These are phyloP conservation scores for Saturnispora silvae DNA, from an alignment of 805 yeast species.

Conservation along the genomic window DNA sequence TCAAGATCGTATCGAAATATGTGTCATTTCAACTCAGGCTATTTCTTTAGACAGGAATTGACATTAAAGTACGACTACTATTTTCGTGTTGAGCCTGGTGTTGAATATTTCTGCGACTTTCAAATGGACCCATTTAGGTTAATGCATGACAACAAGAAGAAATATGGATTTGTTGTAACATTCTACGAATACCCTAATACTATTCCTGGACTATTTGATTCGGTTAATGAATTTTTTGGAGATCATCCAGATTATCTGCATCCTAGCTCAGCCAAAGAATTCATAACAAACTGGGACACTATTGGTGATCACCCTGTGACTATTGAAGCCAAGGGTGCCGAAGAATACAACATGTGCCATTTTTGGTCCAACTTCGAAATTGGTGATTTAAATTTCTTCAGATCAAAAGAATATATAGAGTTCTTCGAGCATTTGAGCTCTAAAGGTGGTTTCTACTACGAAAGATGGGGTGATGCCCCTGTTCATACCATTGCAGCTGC, in stretches of 20 bases:
- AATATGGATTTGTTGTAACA: slow-evolving; percentile 80
- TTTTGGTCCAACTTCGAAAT: slow-evolving; percentile 85
- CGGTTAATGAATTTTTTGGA: slow-evolving; percentile 52
- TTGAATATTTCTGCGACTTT: slow-evolving; percentile 80
- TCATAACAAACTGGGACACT: slow-evolving; percentile 43
- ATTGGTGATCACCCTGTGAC: slow-evolving; percentile 32
- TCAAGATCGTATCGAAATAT: slow-evolving; percentile 73
- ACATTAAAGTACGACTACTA: slow-evolving; percentile 72
- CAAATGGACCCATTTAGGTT: slow-evolving; percentile 79
- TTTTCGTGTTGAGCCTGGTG: slow-evolving; percentile 93
- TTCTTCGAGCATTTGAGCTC: slow-evolving; percentile 56
- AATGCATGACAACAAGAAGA: slow-evolving; percentile 65
- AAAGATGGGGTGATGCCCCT: slow-evolving; percentile 95
- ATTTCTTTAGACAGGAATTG: slow-evolving; percentile 70
- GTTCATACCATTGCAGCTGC: slow-evolving; percentile 68
- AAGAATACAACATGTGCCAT: slow-evolving; percentile 70
- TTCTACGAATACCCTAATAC: slow-evolving; percentile 77
- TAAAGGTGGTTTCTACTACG: slow-evolving; percentile 72
- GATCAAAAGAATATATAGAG: slow-evolving; percentile 49
- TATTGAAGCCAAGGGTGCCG: slow-evolving; percentile 24
- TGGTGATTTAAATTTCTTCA: slow-evolving; percentile 59
- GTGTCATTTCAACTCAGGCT: slow-evolving; percentile 93
- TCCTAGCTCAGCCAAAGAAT: slow-evolving; percentile 49
- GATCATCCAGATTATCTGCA: slow-evolving; percentile 54
- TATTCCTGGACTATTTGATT: slow-evolving; percentile 75